These are phyloP conservation scores for Penicillium riverlandense DNA, from an alignment of 495 filamentous ascomycete genomes.

Conservation along the genomic window DNA sequence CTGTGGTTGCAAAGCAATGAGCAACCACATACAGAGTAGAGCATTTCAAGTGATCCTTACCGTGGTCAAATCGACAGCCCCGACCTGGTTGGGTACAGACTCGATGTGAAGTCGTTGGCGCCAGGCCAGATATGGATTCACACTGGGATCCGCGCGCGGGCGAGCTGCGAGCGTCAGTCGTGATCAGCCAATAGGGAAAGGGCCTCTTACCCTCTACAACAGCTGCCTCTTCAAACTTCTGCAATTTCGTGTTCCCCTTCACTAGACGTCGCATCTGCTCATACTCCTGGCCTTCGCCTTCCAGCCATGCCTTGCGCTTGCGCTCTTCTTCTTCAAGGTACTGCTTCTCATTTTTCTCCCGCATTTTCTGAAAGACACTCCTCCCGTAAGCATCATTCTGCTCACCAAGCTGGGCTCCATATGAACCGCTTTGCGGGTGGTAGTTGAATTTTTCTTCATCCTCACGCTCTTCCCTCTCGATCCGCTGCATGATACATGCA, in stretches of 20 bases:
- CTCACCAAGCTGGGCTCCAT: slow-evolving; percentile 34
- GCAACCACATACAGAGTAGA: slow-evolving; percentile 1
- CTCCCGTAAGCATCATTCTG: slow-evolving; percentile 32
- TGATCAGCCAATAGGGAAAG: slow-evolving; percentile 5
- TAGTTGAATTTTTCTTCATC: slow-evolving; percentile 41
- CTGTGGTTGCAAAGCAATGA: slow-evolving; percentile 10
- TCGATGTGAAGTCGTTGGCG: slow-evolving; percentile 39
- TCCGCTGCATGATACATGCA: slow-evolving; percentile 49
- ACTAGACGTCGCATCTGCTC: slow-evolving; percentile 34
- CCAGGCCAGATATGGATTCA: slow-evolving; percentile 41
- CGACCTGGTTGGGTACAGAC: slow-evolving; percentile 26
- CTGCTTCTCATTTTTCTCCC: slow-evolving; percentile 38
- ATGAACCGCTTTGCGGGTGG: slow-evolving; percentile 42
- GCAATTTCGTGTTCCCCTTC: slow-evolving; percentile 40
- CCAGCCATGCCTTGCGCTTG: slow-evolving; percentile 37
- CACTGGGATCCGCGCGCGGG: slow-evolving; percentile 35
- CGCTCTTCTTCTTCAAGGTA: slow-evolving; percentile 41
- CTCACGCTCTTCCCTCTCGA: slow-evolving; percentile 49
- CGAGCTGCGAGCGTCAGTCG: slow-evolving; percentile 15
- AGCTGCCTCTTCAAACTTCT: slow-evolving; percentile 36
- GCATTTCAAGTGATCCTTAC: slow-evolving; percentile 13
- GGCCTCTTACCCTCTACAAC: slow-evolving; percentile 27
- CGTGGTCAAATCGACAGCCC: slow-evolving; percentile 25
- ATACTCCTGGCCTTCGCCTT: slow-evolving; percentile 31
- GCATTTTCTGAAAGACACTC: slow-evolving; percentile 43